These are phyloP conservation scores for Yamadazyma paraphyllophila DNA, from an alignment of 805 yeast genomes.

Conservation along the genomic window DNA sequence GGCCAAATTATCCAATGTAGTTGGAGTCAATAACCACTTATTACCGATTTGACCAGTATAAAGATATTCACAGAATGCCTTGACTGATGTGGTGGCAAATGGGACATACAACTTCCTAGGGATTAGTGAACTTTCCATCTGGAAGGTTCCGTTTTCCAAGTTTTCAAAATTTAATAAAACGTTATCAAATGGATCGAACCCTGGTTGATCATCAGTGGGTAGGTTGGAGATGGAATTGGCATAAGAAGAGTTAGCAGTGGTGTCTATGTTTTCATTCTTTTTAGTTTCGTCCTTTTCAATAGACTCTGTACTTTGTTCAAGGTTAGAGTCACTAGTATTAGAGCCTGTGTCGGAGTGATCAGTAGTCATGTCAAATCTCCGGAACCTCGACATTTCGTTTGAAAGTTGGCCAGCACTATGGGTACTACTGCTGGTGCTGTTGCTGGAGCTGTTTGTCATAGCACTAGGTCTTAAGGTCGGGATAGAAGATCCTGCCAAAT, in stretches of 20 bases:
- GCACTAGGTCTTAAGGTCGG: constrained; percentile 20
- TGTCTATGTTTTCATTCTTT: not conserved
- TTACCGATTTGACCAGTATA: constrained; percentile 80
- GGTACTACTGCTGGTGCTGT: not conserved
- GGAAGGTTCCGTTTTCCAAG: constrained; percentile 27
- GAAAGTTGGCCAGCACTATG: not conserved
- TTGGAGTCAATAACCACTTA: constrained; percentile 70
- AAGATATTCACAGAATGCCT: constrained; percentile 68
- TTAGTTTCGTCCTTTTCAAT: not conserved
- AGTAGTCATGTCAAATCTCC: not conserved
- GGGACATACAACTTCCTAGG: constrained; percentile 74
- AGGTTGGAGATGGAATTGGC: not conserved
- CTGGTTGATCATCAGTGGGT: not conserved
- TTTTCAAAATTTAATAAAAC: constrained; percentile 30
- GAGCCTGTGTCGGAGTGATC: not conserved
- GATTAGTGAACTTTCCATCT: constrained; percentile 58
- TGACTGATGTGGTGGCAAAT: constrained; percentile 56
- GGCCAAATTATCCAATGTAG: constrained; percentile 60
- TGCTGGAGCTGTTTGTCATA: not conserved
- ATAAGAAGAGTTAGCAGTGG: not conserved
- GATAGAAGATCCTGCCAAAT: constrained; percentile 17
- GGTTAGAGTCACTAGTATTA: not conserved
- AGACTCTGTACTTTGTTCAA: not conserved
- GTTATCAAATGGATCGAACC: constrained; percentile 13
- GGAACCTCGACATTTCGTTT: not conserved